These are phyloP conservation scores for Aspergillus luchuensis DNA, from an alignment of 2,329 filamentous ascomycete species.

Conservation along the genomic window DNA sequence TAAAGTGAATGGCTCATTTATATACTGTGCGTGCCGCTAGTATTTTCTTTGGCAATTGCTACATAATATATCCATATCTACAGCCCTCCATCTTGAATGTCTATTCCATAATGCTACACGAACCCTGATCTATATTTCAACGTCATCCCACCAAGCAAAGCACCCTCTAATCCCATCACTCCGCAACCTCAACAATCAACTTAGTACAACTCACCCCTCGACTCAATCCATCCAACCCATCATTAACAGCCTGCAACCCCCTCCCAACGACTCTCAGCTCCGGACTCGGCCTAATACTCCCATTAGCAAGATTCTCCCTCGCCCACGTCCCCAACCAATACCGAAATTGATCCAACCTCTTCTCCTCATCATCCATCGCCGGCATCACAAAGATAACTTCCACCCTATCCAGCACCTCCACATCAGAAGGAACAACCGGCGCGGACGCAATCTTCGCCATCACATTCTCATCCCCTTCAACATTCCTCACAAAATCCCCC, in stretches of 20 bases:
- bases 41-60: too few relatives aligned
- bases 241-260: conserved; percentile 42
- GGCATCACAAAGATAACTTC: conserved; percentile 45
- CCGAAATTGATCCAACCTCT: conserved; percentile 42
- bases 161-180: conserved; percentile 22
- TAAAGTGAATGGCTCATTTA: too few relatives aligned
- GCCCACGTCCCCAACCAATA: conserved; percentile 47
- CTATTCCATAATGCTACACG: too few relatives aligned
- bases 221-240: conserved; percentile 39
- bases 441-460: conserved; percentile 43
- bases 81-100: too few relatives aligned
- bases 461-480: background rate
- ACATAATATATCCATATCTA: too few relatives aligned
- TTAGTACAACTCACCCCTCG: conserved; percentile 49
- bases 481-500: conserved; percentile 30
- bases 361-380: conserved; percentile 33
- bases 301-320: conserved; percentile 35
- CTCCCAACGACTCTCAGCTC: conserved; percentile 41
- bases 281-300: conserved; percentile 43
- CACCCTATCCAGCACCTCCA: conserved; percentile 33
- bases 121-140: too few relatives aligned
- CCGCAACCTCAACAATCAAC: conserved; percentile 44
- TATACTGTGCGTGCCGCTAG: too few relatives aligned
- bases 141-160: too few relatives aligned
- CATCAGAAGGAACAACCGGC: conserved; percentile 35